Percentiles rank a stretch among this genome's conserved stretches.
These are phyloP conservation scores for Xylaria sp. DNA, from an alignment of 495 filamentous ascomycete species.

Conservation along the genomic window DNA sequence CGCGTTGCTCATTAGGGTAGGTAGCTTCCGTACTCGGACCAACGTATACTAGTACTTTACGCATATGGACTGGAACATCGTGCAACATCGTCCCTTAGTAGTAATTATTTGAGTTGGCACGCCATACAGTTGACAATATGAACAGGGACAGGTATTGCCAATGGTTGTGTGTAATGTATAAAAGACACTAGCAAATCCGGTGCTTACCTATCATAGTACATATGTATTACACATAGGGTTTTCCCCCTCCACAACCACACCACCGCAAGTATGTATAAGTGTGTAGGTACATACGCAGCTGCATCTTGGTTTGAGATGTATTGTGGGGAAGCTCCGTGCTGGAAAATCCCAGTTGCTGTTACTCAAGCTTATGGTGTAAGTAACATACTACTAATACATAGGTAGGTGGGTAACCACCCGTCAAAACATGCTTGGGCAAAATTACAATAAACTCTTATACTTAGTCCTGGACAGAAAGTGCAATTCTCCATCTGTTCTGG, in stretches of 20 bases:
- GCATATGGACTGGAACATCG: background rate
- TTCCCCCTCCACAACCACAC: background rate
- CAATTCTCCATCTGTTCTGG: background rate
- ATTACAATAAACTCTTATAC: slow-evolving; percentile 1
- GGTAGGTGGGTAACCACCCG: background rate
- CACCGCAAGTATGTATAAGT: too few relatives aligned
- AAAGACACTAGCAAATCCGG: background rate
- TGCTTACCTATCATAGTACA: background rate
- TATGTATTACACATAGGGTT: background rate
- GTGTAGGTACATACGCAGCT: background rate
- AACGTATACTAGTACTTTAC: too few relatives aligned
- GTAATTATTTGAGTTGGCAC: background rate
- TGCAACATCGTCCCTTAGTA: background rate
- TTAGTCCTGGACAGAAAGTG: too few relatives aligned
- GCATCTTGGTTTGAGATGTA: background rate
- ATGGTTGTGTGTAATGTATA: background rate
- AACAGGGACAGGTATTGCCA: background rate
- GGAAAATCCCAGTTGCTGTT: background rate
- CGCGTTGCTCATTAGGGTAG: background rate
- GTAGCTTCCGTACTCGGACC: background rate
- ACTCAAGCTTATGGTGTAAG: background rate
- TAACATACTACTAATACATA: background rate
- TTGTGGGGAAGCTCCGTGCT: background rate
- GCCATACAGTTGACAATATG: background rate
- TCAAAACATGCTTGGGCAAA: background rate